Conservation (phyloP, 495 filamentous ascomycete genomes). For the Neurospora cerealis region DNA sequence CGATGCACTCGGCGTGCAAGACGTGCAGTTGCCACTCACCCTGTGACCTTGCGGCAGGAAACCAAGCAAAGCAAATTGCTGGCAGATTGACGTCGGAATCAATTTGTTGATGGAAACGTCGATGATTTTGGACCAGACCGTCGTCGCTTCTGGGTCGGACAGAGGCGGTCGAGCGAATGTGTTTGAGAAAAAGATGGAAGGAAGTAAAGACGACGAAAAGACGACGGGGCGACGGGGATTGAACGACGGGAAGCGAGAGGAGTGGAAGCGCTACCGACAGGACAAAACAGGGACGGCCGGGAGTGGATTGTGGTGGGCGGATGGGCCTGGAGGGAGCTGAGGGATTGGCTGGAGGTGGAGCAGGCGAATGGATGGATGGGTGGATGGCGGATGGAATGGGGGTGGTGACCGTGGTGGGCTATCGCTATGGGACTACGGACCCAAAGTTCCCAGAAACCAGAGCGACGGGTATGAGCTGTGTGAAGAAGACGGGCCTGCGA, state of each 20-base stretch:
- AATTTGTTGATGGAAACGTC: not conserved
- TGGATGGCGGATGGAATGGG: slow-evolving; percentile 1
- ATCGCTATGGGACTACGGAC: slow-evolving; percentile 4
- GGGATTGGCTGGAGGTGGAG: not conserved
- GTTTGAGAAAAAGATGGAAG: not conserved
- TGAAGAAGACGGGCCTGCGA: slow-evolving; percentile 9
- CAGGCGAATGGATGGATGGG: not conserved
- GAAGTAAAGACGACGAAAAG: not conserved
- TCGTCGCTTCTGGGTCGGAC: not conserved
- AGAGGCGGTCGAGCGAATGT: not conserved
- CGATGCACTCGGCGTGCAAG: not conserved
- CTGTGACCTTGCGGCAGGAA: slow-evolving; percentile 1
- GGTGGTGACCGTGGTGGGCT: not conserved
- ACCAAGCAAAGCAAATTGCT: not conserved
- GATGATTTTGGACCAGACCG: not conserved
- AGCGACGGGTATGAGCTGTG: slow-evolving; percentile 16
- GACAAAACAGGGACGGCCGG: not conserved
- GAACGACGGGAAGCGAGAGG: not conserved
- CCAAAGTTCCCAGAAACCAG: slow-evolving; percentile 25
- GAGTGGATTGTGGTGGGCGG: not conserved
- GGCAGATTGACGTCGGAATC: not conserved
- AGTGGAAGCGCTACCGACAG: not conserved
- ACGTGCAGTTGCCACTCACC: slow-evolving; percentile 1
- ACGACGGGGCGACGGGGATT: not conserved
- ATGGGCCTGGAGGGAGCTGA: not conserved